These are phyloP conservation scores for Aurifilum marmelostoma DNA, from an alignment of 2,329 filamentous ascomycete species.

Conservation along the genomic window DNA sequence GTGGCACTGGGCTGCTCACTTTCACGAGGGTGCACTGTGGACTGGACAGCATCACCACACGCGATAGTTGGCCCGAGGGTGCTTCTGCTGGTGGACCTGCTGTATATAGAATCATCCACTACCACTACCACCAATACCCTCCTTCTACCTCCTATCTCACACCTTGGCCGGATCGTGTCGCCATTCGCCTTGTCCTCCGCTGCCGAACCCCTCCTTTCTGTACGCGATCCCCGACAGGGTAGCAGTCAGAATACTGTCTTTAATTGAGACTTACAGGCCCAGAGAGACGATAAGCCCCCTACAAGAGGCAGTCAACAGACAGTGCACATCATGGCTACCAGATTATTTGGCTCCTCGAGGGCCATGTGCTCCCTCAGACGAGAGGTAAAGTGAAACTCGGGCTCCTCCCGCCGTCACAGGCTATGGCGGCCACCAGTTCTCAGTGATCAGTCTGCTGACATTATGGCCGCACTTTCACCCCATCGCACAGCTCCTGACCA, in stretches of 20 bases:
- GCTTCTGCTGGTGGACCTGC: background rate
- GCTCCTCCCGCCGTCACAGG: background rate
- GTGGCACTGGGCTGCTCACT: background rate
- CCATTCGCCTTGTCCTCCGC: background rate
- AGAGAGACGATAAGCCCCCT: background rate
- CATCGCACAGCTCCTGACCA: background rate
- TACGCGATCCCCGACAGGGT: background rate
- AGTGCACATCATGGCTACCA: slow-evolving; percentile 22
- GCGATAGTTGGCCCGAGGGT: background rate
- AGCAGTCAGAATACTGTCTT: background rate
- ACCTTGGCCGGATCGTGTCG: background rate
- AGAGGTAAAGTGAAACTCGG: slow-evolving; percentile 18
- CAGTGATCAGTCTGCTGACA: background rate
- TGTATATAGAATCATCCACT: background rate
- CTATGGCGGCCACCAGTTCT: too few relatives aligned
- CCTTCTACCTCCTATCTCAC: background rate
- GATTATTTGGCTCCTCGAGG: slow-evolving; percentile 25
- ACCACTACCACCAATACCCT: background rate
- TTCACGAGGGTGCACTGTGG: too few relatives aligned
- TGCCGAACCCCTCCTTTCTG: background rate
- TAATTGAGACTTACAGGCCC: background rate
- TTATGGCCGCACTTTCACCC: background rate
- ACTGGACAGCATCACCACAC: slow-evolving; percentile 7
- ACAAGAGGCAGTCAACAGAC: background rate
- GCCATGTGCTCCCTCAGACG: slow-evolving; percentile 16